A percentile compares a stretch with the other conserved stretches of the same genome.
phyloP scores from a whole-genome alignment of 805 yeast species.

The Kluyveromyces nonfermentans region DNA sequence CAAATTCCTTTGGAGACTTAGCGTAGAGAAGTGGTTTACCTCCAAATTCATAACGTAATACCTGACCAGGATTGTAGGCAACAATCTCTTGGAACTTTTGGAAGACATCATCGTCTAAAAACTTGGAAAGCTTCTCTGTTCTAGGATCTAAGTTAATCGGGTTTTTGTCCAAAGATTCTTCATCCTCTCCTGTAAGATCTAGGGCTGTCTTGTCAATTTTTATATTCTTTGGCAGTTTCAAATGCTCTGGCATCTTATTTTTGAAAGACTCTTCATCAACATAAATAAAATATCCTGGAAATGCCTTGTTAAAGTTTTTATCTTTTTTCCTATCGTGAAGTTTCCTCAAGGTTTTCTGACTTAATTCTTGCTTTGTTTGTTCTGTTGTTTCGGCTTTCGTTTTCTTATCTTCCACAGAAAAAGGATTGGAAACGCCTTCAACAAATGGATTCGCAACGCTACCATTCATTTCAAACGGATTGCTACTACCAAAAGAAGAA shows the following conservation, averaged over 20 bases:
- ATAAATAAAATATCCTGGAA: conserved; percentile 58
- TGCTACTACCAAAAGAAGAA: conserved; percentile 19
- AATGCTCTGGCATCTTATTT: conserved; percentile 38
- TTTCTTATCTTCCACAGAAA: conserved; percentile 5
- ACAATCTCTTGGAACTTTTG: conserved; percentile 68
- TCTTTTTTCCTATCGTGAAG: conserved; percentile 21
- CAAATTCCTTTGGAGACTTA: conserved; percentile 30
- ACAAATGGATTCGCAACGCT: conserved; percentile 34
- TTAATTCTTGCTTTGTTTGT: conserved; percentile 17
- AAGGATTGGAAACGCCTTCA: conserved; percentile 22
- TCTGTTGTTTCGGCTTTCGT: conserved; percentile 6
- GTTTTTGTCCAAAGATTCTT: conserved; percentile 22
- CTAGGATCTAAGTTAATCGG: conserved; percentile 32
- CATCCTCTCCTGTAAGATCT: conserved; percentile 34
- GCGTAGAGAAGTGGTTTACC: conserved; percentile 73
- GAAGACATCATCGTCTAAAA: conserved; percentile 68
- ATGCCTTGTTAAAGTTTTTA: conserved; percentile 25
- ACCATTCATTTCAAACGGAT: conserved; percentile 25
- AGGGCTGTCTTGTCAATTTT: conserved; percentile 43
- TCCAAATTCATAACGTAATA: conserved; percentile 72
- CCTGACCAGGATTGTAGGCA: conserved; percentile 78
- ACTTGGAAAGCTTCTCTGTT: conserved; percentile 39
- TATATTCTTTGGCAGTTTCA: conserved; percentile 40
- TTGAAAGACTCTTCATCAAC: conserved; percentile 64
- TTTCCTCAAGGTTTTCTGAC: conserved; percentile 25